These are phyloP conservation scores for Lecanicillium sp. DNA, from an alignment of 2,329 filamentous ascomycete species.

Conservation along the genomic window DNA sequence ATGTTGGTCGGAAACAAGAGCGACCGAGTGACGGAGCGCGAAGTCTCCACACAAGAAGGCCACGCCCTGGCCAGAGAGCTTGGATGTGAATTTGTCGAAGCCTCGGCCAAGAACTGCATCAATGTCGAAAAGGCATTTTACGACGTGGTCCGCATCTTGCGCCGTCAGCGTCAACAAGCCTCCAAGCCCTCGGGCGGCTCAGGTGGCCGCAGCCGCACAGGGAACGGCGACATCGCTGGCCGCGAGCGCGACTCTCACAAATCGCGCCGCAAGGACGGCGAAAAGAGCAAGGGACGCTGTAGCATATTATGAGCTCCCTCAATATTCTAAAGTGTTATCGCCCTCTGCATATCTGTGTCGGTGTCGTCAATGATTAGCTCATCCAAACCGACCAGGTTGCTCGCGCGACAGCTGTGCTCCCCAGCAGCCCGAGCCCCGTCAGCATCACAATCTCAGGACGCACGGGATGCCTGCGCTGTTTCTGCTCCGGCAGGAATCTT, in stretches of 20 bases:
- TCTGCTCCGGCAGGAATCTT: too few relatives aligned
- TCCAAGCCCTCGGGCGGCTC: conserved; percentile 28
- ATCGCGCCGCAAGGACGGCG: conserved; percentile 25
- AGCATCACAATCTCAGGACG: too few relatives aligned
- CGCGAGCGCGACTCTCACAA: conserved; percentile 22
- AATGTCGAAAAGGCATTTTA: conserved; percentile 99
- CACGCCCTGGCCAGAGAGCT: conserved; percentile 84
- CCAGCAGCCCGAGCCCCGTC: too few relatives aligned
- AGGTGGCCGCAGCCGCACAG: conserved; percentile 28
- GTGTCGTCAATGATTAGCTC: too few relatives aligned
- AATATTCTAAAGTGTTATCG: neutral
- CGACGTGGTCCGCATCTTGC: conserved; percentile 86
- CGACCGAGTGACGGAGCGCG: conserved; percentile 89
- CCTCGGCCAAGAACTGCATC: conserved; percentile 95
- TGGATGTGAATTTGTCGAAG: conserved; percentile 93
- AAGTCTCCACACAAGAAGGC: conserved; percentile 94
- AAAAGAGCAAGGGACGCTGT: conserved; percentile 28
- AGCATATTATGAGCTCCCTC: conserved; percentile 29
- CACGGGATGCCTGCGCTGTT: too few relatives aligned
- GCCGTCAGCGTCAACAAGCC: conserved; percentile 64
- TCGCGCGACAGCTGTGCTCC: too few relatives aligned
- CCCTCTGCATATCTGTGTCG: too few relatives aligned
- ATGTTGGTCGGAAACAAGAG: conserved; percentile 99
- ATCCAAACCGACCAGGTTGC: too few relatives aligned
- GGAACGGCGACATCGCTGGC: conserved; percentile 25